These are phyloP conservation scores for Termitomyces sp. DNA, from an alignment of 768 basidiomycete genomes.

Conservation along the genomic window DNA sequence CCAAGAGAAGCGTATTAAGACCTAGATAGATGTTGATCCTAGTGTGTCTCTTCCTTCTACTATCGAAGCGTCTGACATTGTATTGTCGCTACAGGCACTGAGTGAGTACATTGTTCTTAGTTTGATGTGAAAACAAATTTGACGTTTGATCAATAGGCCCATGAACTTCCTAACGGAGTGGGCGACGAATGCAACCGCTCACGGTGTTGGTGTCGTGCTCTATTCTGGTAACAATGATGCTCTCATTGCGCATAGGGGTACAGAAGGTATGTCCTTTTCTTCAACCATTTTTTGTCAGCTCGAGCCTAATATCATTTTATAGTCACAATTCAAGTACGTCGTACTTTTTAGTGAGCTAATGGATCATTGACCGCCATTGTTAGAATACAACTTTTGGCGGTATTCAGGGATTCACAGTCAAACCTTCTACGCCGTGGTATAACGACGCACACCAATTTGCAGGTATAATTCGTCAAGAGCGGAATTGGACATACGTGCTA, in stretches of 20 bases:
- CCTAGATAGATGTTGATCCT: slow-evolving; percentile 24
- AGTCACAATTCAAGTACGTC: slow-evolving; percentile 51
- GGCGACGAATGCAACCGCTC: slow-evolving; percentile 56
- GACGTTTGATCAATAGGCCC: slow-evolving; percentile 32
- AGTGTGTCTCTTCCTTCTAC: slow-evolving; percentile 23
- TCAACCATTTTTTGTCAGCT: background rate
- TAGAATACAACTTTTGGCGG: slow-evolving; percentile 80
- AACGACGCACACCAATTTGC: slow-evolving; percentile 54
- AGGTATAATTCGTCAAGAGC: slow-evolving; percentile 71
- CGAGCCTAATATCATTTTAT: slow-evolving; percentile 21
- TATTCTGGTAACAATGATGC: slow-evolving; percentile 69
- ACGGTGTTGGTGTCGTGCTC: slow-evolving; percentile 46
- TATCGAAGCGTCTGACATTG: background rate
- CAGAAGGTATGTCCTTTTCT: slow-evolving; percentile 41
- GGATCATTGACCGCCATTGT: background rate
- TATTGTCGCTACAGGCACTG: slow-evolving; percentile 19
- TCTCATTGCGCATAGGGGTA: slow-evolving; percentile 55
- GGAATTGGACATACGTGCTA: slow-evolving; percentile 53
- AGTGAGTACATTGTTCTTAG: slow-evolving; percentile 19
- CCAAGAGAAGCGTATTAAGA: background rate
- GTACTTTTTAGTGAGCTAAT: background rate
- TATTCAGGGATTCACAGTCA: slow-evolving; percentile 64
- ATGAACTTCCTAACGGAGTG: slow-evolving; percentile 60
- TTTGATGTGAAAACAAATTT: background rate
- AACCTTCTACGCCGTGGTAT: slow-evolving; percentile 64